phyloP scores from a whole-genome alignment of 139 green algal genomes.

The Tetradesmus obliquus region DNA sequence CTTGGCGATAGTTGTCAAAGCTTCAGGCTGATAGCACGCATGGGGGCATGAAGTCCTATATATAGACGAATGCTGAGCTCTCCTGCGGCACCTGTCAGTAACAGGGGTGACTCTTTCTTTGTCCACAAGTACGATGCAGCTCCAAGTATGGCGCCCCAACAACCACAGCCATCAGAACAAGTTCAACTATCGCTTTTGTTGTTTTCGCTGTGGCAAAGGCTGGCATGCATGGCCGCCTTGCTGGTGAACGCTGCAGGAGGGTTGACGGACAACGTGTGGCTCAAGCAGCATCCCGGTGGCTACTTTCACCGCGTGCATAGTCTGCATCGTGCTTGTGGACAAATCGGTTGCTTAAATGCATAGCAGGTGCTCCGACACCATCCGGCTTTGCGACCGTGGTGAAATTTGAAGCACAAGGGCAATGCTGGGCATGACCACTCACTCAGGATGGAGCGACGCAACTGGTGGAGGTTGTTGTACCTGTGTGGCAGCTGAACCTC shows the following conservation, averaged over 20 bases:
- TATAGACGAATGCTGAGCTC: not conserved
- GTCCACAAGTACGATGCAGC: not conserved
- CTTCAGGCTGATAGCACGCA: not conserved
- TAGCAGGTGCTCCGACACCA: not conserved
- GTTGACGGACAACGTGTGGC: not conserved
- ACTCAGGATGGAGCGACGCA: no score
- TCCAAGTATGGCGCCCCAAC: no score
- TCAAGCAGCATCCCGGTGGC: not conserved
- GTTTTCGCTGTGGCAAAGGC: no score
- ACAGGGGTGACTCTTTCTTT: not conserved
- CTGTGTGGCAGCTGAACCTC: no score
- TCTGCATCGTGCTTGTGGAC: not conserved
- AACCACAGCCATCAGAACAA: no score
- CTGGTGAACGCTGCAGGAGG: not conserved
- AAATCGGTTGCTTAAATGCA: not conserved
- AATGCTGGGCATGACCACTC: not conserved
- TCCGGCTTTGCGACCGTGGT: not conserved
- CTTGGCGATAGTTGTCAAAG: not conserved
- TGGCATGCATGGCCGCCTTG: no score
- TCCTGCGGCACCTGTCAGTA: not conserved
- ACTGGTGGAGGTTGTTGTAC: no score
- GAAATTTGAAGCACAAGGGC: not conserved
- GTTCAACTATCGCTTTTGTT: no score
- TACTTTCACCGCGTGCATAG: not conserved
- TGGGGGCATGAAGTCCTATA: not conserved